Base-by-base conservation (phyloP, 2,329 filamentous ascomycete species). In the Fusarium sp. region DNA sequence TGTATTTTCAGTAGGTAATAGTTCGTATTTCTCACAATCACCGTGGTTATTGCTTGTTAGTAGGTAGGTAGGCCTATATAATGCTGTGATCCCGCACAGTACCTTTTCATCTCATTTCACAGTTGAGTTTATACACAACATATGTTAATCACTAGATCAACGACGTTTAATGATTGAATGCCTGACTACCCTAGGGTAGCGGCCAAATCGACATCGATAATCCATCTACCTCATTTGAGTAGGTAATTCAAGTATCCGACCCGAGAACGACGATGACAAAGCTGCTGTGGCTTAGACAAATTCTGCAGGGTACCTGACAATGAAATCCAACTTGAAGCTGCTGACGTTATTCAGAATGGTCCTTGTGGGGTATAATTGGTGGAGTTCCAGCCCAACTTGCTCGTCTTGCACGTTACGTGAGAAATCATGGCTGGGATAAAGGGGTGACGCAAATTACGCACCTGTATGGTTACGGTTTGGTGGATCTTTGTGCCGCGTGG, bases 351-450 rank as follows among this genome's bases (percentile, higher is more conserved):
- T 53, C 34, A 42, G 36, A 40, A 26, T 13, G 31, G 38, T 46
- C 25, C 34, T 47, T 39, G 42, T 28, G 50, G 50, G 49, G 49
- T 26, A 31, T 31, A 39, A 39, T 13, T 28, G 36, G 49, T 52
- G 50, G 42, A 26, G 50, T 60, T 44, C 28, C 34, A 48, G 44
- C 51, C 51, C 45, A 52, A 57, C 50, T 40, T 40, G 51, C 34
- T 19, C 32, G 25, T n/a, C 44, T 34, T 36, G 29, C 31, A 32
- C 38, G 40, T 36, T 44, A 35, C 44, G 39, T 36, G 35, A 41
- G 41, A 15, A 48, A 41, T 28, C 28, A 15, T 36, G 19, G 19
- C 19, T 44, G 41, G 32, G 44, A 45, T 46, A 43, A 53, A 55
- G 49, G 45, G 44, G 43, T 53, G 41, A 46, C 29, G 46, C 35